Evolutionary conservation across 768 basidiomycete genomes (phyloP).

Genomic region (Vishniacozyma victoriae): DNA sequence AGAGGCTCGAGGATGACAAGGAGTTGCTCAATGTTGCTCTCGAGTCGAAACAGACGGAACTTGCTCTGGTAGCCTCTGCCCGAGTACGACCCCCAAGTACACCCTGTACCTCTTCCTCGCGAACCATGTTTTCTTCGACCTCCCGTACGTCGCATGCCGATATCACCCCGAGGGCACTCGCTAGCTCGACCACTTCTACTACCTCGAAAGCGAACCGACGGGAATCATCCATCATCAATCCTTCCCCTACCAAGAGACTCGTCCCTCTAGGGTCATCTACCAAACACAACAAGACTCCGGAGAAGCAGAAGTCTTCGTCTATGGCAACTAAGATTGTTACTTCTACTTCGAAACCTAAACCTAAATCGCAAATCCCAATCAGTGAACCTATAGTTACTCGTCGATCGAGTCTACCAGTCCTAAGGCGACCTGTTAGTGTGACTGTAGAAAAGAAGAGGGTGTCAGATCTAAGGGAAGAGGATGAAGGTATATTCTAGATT

Average conservation of each 20-base stretch:
- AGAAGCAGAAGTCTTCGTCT: too few species aligned
- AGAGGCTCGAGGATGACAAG: constrained; percentile 13
- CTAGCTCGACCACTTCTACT: constrained; percentile 5
- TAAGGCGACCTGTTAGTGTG: constrained; percentile 4
- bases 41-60: constrained; percentile 12
- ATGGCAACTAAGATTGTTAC: background rate
- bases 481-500: background rate
- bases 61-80: constrained; percentile 1
- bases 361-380: too few species aligned
- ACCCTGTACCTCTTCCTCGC: background rate
- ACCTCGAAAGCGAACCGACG: background rate
- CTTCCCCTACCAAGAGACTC: background rate
- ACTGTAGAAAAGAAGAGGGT: background rate
- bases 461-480: background rate
- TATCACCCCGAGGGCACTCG: constrained; percentile 1
- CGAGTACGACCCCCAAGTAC: background rate
- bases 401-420: constrained; percentile 14
- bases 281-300: constrained; percentile 5
- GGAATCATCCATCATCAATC: constrained; percentile 1
- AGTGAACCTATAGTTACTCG: background rate
- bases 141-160: constrained; percentile 7
- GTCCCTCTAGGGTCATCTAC: constrained; percentile 9
- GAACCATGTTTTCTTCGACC: constrained; percentile 4
- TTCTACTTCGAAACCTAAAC: background rate
- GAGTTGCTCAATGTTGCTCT: constrained; percentile 16